These are phyloP conservation scores for Ophiostoma novo-ulmi DNA, from an alignment of 2,329 filamentous ascomycete genomes.

Conservation along the genomic window DNA sequence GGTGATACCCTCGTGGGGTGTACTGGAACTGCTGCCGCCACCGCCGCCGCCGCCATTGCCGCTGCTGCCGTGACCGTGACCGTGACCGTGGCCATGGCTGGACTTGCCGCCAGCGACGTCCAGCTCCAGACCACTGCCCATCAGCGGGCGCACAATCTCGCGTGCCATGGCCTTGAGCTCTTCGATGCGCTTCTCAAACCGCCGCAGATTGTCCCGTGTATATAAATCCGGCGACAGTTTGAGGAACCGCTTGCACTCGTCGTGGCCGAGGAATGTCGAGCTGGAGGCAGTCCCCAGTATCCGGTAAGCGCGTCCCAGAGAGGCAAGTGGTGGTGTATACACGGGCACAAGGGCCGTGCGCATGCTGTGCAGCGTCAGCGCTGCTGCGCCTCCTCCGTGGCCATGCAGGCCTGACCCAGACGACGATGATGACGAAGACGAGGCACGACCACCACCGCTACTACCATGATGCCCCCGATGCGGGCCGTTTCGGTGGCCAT, in stretches of 20 bases:
- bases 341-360: slow-evolving; percentile 33
- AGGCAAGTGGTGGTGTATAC: slow-evolving; percentile 47
- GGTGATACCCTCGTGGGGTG: slow-evolving; percentile 40
- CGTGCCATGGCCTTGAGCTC: slow-evolving; percentile 81
- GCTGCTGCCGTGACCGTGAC: slow-evolving; percentile 33
- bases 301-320: slow-evolving; percentile 69
- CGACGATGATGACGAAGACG: slow-evolving; percentile 27
- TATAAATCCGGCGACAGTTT: slow-evolving; percentile 79
- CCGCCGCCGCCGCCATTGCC: slow-evolving; percentile 34
- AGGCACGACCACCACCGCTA: slow-evolving; percentile 32
- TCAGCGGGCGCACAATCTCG: slow-evolving; percentile 77
- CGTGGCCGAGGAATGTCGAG: slow-evolving; percentile 67
- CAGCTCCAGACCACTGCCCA: slow-evolving; percentile 78
- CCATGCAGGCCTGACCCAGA: slow-evolving; percentile 17
- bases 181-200: slow-evolving; percentile 82
- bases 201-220: slow-evolving; percentile 74
- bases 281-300: slow-evolving; percentile 61
- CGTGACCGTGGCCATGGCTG: not conserved
- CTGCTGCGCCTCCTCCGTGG: slow-evolving; percentile 1
- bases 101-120: slow-evolving; percentile 50
- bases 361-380: slow-evolving; percentile 25
- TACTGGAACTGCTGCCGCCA: not conserved
- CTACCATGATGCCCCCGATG: slow-evolving; percentile 27
- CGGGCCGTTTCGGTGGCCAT: slow-evolving; percentile 28
- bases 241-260: slow-evolving; percentile 86